Base-by-base conservation (phyloP, 148 eudicot species). In the Rhododendron molle region DNA sequence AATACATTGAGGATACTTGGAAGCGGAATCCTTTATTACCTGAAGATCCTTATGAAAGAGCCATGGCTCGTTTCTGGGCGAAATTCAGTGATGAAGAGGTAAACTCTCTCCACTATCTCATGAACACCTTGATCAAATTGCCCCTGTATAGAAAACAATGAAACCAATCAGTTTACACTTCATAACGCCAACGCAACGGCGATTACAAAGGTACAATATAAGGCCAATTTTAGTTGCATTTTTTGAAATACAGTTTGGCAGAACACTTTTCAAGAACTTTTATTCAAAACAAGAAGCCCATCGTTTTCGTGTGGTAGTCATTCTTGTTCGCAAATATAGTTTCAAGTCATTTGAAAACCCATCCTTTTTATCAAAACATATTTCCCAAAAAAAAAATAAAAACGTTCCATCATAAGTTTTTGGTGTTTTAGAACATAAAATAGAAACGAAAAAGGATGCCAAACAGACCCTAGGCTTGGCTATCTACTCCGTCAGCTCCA, bases 41-140 rank as follows among this genome's bases (percentile, higher is more conserved):
- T 40, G 7, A 81, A 84, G 88, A 89, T 87, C 89, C 91, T 50
- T 86, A 87, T 26, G 88, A 83, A 43, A 83, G 54, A 87, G 91
- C 91, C 85, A 76, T 30, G 52, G 91, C 89, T 15, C 89, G 91
- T 76, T 89, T 89, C 50, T 89, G 91, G 91, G 89, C 91, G 21
- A 87, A 86, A 73, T 89, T 87, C 52, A 38, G 65, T 1, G 91
- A 89, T 76, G 89, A 89, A 0, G 85, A 83, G 91, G 91, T 89
- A 87, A 12, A 32, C 14, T 21, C 13, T 43, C 52, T 43, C 52
- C 56, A 21, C 54, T 78, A 36, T 36, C 40, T 36, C 40, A 36
- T 36, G 4, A 15, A 78, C 18, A 15, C 20, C 36, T 49, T 49
- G 36, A 79, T 28, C 60, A 2, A 49, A 30, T 18, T 13, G 2